phyloP scores from a whole-genome alignment of 495 filamentous ascomycete genomes.

The Talaromyces thailandensis region DNA sequence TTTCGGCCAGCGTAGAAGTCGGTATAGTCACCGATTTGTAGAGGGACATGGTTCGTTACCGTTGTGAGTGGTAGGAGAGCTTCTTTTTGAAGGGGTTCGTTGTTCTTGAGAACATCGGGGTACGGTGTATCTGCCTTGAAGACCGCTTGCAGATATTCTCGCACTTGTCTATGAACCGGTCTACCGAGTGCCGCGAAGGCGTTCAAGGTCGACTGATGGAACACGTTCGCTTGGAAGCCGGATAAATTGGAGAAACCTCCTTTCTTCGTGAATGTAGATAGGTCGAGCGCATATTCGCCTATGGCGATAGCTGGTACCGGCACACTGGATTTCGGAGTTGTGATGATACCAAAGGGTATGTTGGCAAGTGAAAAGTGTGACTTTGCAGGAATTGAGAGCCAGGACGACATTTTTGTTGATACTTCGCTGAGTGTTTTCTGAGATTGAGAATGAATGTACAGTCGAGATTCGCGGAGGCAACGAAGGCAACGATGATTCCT shows the following conservation, averaged over 20 bases:
- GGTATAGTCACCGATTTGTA: slow-evolving; percentile 91
- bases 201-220: slow-evolving; percentile 66
- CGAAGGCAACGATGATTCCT: not conserved
- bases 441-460: not conserved
- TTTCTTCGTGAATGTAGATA: slow-evolving; percentile 52
- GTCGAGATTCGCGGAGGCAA: not conserved
- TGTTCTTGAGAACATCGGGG: slow-evolving; percentile 49
- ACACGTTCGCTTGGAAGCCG: slow-evolving; percentile 47
- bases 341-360: slow-evolving; percentile 89
- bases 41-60: slow-evolving; percentile 68
- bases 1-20: slow-evolving; percentile 94
- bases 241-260: slow-evolving; percentile 55
- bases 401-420: slow-evolving; percentile 45
- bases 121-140: slow-evolving; percentile 53
- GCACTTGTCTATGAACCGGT: slow-evolving; percentile 59
- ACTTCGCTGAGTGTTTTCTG: not conserved
- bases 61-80: slow-evolving; percentile 45
- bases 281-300: slow-evolving; percentile 67
- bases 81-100: slow-evolving; percentile 40
- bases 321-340: slow-evolving; percentile 38
- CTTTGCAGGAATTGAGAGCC: slow-evolving; percentile 54
- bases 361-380: slow-evolving; percentile 81
- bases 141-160: slow-evolving; percentile 64
- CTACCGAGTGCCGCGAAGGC: slow-evolving; percentile 73
- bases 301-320: slow-evolving; percentile 71